phyloP scores from a whole-genome alignment of 352 stramenopile genomes.

The Blastocystis sp. region DNA sequence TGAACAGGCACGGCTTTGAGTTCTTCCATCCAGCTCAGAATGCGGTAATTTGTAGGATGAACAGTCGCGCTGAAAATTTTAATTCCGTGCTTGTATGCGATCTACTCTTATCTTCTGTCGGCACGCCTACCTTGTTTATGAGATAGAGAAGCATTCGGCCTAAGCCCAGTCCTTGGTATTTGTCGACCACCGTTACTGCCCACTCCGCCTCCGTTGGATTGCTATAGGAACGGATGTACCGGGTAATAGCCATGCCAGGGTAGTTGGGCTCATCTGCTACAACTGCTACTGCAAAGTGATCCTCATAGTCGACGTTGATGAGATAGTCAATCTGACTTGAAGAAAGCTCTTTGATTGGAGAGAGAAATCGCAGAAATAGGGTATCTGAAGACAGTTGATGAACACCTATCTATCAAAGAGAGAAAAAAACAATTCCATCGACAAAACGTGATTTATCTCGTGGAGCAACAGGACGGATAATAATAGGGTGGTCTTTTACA shows the following conservation, averaged over 20 bases:
- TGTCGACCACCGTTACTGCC: conserved; percentile 42
- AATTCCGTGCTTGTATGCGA: conserved; percentile 28
- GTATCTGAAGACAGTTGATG: conserved; percentile 18
- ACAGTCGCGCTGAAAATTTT: conserved; percentile 4
- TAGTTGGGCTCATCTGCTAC: conserved; percentile 1
- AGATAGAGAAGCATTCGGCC: conserved; percentile 29
- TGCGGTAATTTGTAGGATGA: conserved; percentile 37
- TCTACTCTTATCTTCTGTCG: not conserved
- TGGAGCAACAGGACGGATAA: conserved; percentile 26
- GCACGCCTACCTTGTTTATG: not conserved
- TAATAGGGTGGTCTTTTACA: not conserved
- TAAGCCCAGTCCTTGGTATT: conserved; percentile 49
- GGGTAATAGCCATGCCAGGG: conserved; percentile 47
- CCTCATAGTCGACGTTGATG: conserved; percentile 47
- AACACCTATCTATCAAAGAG: not conserved
- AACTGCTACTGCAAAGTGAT: conserved; percentile 34
- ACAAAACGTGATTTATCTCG: conserved; percentile 42
- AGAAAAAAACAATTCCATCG: not conserved
- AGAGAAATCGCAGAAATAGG: conserved; percentile 48
- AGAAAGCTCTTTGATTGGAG: conserved; percentile 27
- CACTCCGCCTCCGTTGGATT: conserved; percentile 47
- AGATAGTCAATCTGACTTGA: conserved; percentile 42
- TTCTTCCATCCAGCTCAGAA: conserved; percentile 41
- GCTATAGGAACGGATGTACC: conserved; percentile 41
- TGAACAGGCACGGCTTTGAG: not conserved